Conservation (phyloP, 2,329 filamentous ascomycete species). For the Apiospora pterosperma region DNA sequence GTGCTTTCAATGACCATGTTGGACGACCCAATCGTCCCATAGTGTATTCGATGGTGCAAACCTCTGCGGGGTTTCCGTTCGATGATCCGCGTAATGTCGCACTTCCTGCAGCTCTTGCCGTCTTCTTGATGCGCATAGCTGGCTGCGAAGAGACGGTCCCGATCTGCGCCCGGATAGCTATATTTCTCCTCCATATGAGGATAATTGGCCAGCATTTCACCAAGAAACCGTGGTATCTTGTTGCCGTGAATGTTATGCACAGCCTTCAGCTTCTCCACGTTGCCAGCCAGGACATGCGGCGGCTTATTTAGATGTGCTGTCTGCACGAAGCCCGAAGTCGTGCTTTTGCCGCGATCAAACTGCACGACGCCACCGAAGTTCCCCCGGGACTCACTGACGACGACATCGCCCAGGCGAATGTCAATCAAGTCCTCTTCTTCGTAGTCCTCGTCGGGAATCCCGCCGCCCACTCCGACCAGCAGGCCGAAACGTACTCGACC, state of each 20-base stretch:
- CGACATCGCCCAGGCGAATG: constrained; percentile 29
- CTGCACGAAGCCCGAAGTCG: too few relatives aligned
- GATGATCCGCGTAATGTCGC: not conserved
- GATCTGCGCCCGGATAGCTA: not conserved
- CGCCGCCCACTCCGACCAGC: not conserved
- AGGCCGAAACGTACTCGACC: not conserved
- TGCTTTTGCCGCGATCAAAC: constrained; percentile 29
- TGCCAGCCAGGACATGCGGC: too few relatives aligned
- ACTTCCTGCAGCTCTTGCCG: not conserved
- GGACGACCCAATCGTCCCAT: constrained; percentile 6
- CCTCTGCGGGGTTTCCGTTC: not conserved
- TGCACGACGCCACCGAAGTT: constrained; percentile 23
- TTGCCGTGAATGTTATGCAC: too few relatives aligned
- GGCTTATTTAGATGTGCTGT: too few relatives aligned
- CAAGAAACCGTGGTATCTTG: too few relatives aligned
- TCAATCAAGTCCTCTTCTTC: too few relatives aligned
- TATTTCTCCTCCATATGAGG: not conserved
- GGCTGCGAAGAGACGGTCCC: not conserved
- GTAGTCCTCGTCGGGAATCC: constrained; percentile 6
- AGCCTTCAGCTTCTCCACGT: too few relatives aligned
- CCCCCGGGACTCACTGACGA: constrained; percentile 21
- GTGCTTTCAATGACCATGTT: not conserved
- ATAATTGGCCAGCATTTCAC: not conserved
- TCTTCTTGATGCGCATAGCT: not conserved
- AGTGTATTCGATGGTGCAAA: not conserved